Conservation (phyloP, 2,329 filamentous ascomycete genomes). For the Anthostomella pinea region DNA sequence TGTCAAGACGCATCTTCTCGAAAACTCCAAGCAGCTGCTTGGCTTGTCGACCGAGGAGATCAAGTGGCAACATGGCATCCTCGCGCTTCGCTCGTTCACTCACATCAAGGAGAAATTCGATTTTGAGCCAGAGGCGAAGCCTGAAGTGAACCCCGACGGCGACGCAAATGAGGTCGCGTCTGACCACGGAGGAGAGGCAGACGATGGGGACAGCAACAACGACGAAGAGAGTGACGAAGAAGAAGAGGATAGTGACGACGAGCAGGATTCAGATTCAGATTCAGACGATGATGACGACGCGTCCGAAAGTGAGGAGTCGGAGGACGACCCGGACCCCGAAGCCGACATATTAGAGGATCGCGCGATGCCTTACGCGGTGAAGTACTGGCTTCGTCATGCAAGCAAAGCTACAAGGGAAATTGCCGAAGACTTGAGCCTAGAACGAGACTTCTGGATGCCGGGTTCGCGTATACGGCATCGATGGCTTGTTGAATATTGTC, state of each 20-base stretch:
- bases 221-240: conserved; percentile 12
- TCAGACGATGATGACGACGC: conserved; percentile 19
- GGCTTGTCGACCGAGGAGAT: conserved; percentile 37
- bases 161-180: conserved; percentile 10
- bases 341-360: conserved; percentile 23
- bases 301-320: conserved; percentile 10
- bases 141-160: conserved; percentile 8
- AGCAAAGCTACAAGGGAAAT: conserved; percentile 41
- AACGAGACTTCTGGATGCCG: conserved; percentile 38
- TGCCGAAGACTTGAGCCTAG: conserved; percentile 38
- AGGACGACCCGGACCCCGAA: conserved; percentile 27
- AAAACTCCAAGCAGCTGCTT: conserved; percentile 35
- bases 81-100: conserved; percentile 37
- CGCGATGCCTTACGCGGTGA: conserved; percentile 37
- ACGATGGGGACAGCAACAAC: conserved; percentile 7
- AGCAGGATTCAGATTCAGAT: conserved; percentile 13
- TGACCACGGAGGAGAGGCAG: conserved; percentile 3
- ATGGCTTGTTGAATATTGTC: conserved; percentile 37
- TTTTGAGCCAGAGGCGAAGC: conserved; percentile 20
- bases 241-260: conserved; percentile 9
- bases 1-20: conserved; percentile 38
- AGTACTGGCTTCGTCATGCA: conserved; percentile 41
- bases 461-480: conserved; percentile 35
- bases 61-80: conserved; percentile 41
- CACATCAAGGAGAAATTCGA: conserved; percentile 36